Evolutionary conservation across 805 yeast genomes (phyloP).

Genomic region (Wickerhamiella slavikovae): DNA sequence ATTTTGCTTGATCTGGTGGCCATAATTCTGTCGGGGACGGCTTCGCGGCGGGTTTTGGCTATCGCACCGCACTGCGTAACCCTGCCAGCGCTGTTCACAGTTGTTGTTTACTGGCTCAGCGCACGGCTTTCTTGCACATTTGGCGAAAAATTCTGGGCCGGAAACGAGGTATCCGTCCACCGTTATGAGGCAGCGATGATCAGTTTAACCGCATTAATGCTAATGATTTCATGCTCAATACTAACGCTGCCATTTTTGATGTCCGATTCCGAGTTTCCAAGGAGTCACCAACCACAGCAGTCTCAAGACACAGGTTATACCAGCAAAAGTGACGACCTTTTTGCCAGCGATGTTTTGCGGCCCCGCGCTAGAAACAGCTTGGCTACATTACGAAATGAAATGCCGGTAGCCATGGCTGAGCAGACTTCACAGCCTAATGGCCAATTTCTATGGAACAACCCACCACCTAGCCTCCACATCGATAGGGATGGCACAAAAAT

Average conservation of each 20-base stretch:
- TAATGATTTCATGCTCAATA: background rate
- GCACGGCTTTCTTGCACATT: no score
- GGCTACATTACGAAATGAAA: no score
- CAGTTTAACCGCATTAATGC: background rate
- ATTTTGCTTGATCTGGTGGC: background rate
- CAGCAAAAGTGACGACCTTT: no score
- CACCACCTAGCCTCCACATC: background rate
- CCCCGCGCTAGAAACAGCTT: no score
- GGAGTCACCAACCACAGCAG: no score
- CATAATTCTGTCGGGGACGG: background rate
- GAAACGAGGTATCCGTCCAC: no score
- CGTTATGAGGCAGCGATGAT: background rate
- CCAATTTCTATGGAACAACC: background rate
- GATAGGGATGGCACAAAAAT: background rate
- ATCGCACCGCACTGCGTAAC: background rate
- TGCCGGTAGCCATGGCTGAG: no score
- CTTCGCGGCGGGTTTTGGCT: background rate
- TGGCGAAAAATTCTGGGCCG: no score
- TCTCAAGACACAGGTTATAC: no score
- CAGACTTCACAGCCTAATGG: background rate
- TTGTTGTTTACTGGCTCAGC: constrained; percentile 3
- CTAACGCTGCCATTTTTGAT: no score
- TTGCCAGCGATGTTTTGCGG: no score
- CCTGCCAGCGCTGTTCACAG: background rate
- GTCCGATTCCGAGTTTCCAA: no score